Percentiles rank a stretch among this genome's conserved stretches.
Conservation (phyloP, 495 filamentous ascomycete genomes). For the Podospora pseudopauciseta region DNA sequence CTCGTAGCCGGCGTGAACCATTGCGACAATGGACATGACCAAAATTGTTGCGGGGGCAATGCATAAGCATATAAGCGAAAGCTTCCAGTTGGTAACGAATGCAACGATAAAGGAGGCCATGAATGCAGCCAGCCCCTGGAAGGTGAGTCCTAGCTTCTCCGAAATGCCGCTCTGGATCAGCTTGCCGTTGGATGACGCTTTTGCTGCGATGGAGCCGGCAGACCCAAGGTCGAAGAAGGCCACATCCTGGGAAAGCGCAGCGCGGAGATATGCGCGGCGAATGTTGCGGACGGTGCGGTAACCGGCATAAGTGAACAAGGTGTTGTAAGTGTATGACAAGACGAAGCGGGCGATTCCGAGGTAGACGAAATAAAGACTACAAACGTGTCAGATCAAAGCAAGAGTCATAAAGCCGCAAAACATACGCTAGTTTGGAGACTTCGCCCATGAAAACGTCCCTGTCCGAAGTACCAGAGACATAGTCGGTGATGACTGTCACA, state of each 20-base stretch:
- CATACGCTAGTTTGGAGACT: constrained; percentile 14
- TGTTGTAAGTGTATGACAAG: constrained; percentile 42
- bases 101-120: constrained; percentile 81
- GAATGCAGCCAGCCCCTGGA: constrained; percentile 71
- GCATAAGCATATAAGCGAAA: constrained; percentile 77
- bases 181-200: constrained; percentile 83
- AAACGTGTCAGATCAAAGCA: neutral
- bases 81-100: constrained; percentile 78
- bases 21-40: constrained; percentile 64
- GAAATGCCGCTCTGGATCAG: constrained; percentile 80
- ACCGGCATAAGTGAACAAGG: constrained; percentile 20
- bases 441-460: constrained; percentile 15
- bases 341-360: constrained; percentile 52
- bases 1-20: constrained; percentile 69
- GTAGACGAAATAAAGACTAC: constrained; percentile 48
- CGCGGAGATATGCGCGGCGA: constrained; percentile 35
- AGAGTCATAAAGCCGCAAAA: neutral
- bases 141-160: constrained; percentile 73
- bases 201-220: constrained; percentile 81
- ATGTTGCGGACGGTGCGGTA: constrained; percentile 33
- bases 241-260: constrained; percentile 48
- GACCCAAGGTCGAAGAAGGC: constrained; percentile 84
- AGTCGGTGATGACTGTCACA: constrained; percentile 30
- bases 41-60: constrained; percentile 65
- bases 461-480: constrained; percentile 4